These are phyloP conservation scores for Pharus latifolius DNA, from an alignment of 176 grass and related monocot genomes.

Conservation along the genomic window DNA sequence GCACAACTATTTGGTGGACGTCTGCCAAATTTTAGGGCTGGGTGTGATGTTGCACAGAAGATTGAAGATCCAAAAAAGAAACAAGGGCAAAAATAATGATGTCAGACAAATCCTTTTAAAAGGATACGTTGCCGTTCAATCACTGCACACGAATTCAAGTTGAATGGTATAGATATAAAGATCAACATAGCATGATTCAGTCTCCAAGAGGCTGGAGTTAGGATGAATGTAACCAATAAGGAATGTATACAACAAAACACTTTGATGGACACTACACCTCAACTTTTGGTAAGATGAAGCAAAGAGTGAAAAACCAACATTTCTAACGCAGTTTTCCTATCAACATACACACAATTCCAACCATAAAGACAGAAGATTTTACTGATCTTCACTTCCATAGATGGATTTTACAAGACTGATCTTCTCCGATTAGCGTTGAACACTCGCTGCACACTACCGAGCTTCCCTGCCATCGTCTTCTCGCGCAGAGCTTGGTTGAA, in stretches of 20 bases:
- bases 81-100: too few species aligned
- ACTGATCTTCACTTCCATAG: neutral
- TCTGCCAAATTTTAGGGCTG: too few species aligned
- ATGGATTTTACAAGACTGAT: constrained; percentile 34
- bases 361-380: neutral
- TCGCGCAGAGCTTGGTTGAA: constrained; percentile 24
- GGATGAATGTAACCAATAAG: neutral
- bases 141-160: too few species aligned
- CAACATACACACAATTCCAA: constrained; percentile 4
- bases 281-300: neutral
- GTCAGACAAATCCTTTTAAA: too few species aligned
- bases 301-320: neutral
- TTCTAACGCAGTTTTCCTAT: neutral
- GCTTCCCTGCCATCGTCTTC: constrained; percentile 14
- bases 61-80: too few species aligned
- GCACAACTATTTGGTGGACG: too few species aligned
- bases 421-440: constrained; percentile 45
- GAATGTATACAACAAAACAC: neutral
- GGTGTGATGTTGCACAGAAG: too few species aligned
- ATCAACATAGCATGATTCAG: too few species aligned
- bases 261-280: neutral
- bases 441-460: constrained; percentile 28
- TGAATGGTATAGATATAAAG: too few species aligned
- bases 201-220: too few species aligned
- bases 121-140: too few species aligned